Percentiles rank a stretch among this genome's conserved stretches.
phyloP scores from a whole-genome alignment of 1,284 basidiomycete genomes.

The Pulveroboletus sp. region DNA sequence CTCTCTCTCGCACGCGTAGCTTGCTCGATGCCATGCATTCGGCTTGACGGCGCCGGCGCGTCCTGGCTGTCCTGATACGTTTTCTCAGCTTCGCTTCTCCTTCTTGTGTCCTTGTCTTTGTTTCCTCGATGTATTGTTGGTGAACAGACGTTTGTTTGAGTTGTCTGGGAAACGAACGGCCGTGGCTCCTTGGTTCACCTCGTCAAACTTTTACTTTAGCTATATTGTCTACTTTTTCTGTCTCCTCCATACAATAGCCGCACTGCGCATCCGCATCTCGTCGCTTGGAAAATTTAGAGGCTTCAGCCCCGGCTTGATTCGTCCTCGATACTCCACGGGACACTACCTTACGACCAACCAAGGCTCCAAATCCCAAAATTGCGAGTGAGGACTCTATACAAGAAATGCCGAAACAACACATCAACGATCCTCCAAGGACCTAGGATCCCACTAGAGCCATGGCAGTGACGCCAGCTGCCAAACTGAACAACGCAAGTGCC shows the following conservation, averaged over 20 bases:
- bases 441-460: slow-evolving; percentile 47
- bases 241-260: not conserved
- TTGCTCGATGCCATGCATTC: slow-evolving; percentile 3
- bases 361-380: not conserved
- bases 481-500: slow-evolving; percentile 53
- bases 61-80: not conserved
- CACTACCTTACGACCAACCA: not conserved
- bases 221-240: too few relatives aligned
- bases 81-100: not conserved
- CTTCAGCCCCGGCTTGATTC: not conserved
- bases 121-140: slow-evolving; percentile 1
- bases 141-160: not conserved
- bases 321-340: not conserved
- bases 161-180: not conserved
- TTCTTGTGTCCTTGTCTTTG: not conserved
- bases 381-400: not conserved
- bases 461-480: slow-evolving; percentile 53
- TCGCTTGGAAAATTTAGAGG: slow-evolving; percentile 7
- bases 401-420: not conserved
- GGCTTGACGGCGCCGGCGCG: not conserved
- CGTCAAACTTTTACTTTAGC: not conserved
- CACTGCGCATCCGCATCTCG: not conserved
- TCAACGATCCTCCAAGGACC: not conserved
- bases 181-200: not conserved
- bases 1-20: slow-evolving; percentile 5